These are phyloP conservation scores for Xerocomus spinulosus DNA, from an alignment of 768 basidiomycete genomes.

Conservation along the genomic window DNA sequence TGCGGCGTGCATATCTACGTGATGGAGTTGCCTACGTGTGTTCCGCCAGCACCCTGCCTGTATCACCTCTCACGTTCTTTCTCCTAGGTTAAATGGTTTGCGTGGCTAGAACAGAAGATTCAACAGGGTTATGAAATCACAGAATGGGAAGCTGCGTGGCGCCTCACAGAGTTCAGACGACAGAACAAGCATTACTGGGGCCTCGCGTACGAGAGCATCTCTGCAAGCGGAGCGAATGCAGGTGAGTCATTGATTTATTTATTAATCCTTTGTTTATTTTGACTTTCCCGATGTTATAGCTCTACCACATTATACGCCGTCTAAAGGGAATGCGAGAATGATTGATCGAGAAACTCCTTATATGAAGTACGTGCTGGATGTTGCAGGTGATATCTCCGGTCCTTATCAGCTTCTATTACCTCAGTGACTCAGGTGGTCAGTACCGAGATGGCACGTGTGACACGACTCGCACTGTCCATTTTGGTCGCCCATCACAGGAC, in stretches of 20 bases:
- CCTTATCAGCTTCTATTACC: conserved; percentile 13
- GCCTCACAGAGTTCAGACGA: conserved; percentile 71
- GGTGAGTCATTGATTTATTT: conserved; percentile 37
- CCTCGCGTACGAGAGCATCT: conserved; percentile 86
- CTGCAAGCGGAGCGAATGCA: conserved; percentile 85
- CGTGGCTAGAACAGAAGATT: conserved; percentile 85
- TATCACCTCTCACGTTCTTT: conserved; percentile 10
- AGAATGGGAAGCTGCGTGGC: conserved; percentile 88
- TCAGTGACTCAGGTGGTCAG: conserved; percentile 88
- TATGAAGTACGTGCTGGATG: conserved; percentile 61
- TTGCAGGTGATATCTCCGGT: conserved; percentile 10
- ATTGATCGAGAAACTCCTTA: conserved; percentile 82
- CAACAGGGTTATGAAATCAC: conserved; percentile 74
- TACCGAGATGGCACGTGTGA: conserved; percentile 89
- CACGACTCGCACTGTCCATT: conserved; percentile 78
- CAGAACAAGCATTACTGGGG: conserved; percentile 74
- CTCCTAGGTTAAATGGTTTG: conserved; percentile 68
- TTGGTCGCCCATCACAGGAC: conserved; percentile 81
- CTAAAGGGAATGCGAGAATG: conserved; percentile 58
- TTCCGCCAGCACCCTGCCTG: conserved; percentile 21
- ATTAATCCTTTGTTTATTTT: not conserved
- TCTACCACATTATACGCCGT: conserved; percentile 87
- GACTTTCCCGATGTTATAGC: conserved; percentile 38
- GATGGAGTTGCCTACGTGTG: conserved; percentile 84
- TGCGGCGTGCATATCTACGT: conserved; percentile 79